Conservation (phyloP, 176 grass and related monocot genomes). For the Triticum turgidum region DNA sequence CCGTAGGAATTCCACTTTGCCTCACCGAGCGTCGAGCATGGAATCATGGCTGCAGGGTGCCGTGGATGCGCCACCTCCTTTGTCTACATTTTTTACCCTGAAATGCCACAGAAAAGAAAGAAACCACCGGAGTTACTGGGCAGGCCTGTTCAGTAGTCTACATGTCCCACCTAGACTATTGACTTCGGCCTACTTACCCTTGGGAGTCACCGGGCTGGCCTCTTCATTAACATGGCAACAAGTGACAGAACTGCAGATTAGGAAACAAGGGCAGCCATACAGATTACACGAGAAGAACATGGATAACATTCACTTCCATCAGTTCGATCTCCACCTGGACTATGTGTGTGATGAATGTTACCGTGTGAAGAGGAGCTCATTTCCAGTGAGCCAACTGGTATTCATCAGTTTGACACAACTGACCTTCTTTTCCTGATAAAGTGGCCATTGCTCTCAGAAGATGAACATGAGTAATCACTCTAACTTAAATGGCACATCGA, state of each 20-base stretch:
- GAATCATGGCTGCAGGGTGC: neutral
- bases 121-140: neutral
- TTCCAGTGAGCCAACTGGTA: neutral
- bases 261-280: neutral
- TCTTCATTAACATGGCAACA: neutral
- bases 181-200: neutral
- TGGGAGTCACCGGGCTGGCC: neutral
- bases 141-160: neutral
- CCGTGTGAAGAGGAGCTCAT: neutral
- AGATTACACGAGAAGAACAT: conserved; percentile 14
- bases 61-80: neutral
- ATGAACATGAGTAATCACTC: neutral
- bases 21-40: neutral
- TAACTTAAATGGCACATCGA: neutral
- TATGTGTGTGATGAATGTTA: neutral
- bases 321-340: neutral
- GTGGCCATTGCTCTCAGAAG: conserved; percentile 5
- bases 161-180: neutral
- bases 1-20: neutral
- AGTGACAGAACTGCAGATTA: neutral
- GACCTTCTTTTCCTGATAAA: neutral
- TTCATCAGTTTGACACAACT: neutral
- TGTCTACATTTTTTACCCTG: neutral
- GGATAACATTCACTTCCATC: conserved; percentile 6
- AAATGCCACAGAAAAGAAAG: neutral